phyloP scores from a whole-genome alignment of 108 stramenopile species.

The Cyclotella cryptica region DNA sequence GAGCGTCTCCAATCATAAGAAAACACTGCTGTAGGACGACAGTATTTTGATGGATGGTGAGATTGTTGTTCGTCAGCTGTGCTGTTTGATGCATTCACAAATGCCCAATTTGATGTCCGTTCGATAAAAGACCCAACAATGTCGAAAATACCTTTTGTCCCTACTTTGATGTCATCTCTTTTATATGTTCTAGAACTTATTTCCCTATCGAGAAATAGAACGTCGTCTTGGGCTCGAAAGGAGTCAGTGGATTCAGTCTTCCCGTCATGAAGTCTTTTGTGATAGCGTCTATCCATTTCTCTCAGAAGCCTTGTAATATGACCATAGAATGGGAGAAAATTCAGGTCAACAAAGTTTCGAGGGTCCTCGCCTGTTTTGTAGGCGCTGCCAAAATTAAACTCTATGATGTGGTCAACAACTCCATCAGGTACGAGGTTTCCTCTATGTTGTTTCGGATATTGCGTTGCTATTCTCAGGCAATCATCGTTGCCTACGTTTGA shows the following conservation, averaged over 20 bases:
- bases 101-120: conserved; percentile 47
- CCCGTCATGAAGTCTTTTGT: conserved; percentile 34
- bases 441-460: conserved; percentile 50
- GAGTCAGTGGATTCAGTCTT: conserved; percentile 37
- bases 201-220: not conserved
- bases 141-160: conserved; percentile 40
- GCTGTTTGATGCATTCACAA: conserved; percentile 22
- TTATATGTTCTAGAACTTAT: not conserved
- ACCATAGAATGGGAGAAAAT: conserved; percentile 62
- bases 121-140: conserved; percentile 45
- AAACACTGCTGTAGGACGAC: conserved; percentile 56
- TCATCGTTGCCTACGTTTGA: not conserved
- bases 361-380: conserved; percentile 4
- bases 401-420: conserved; percentile 62
- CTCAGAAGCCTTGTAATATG: conserved; percentile 46
- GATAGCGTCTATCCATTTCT: conserved; percentile 53
- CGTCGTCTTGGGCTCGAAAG: conserved; percentile 29
- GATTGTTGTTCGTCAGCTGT: conserved; percentile 29
- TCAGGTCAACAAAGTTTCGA: conserved; percentile 27
- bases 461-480: conserved; percentile 13
- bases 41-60: conserved; percentile 32
- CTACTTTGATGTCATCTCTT: not conserved
- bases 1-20: conserved; percentile 63
- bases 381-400: conserved; percentile 37
- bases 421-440: conserved; percentile 54